Base-by-base conservation (phyloP, 495 filamentous ascomycete genomes). In the Penicillium bovifimosum region DNA sequence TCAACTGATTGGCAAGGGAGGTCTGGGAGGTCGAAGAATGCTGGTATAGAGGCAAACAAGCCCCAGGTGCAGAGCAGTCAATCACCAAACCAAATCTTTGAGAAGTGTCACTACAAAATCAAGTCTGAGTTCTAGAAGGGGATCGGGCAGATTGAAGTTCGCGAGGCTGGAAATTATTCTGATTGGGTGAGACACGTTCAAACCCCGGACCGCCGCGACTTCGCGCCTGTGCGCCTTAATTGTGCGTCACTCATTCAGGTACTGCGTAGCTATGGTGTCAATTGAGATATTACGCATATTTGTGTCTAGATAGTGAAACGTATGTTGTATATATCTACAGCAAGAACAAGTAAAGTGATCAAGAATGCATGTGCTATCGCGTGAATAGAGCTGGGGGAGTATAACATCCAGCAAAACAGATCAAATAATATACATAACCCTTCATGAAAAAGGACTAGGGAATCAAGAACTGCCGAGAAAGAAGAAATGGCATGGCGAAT, bases 381-480 rank as follows among this genome's bases (percentile, higher is more conserved):
- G 41, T 44, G 40, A 48, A 55, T 47, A 55, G 40, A 53, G 50
- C 50, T 62, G 48, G 53, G 50, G 53, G 38, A 60, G 61, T 65
- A 62, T 53, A 61, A 54, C 49, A 64, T 62, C 49, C 46, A 62
- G 57, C 32, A 46, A 52, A 53, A 45, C 24, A 46, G 55, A 48
- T 58, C 46, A 51, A 64, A 56, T 71, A 73, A 61, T 71, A 56
- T 71, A 69, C 66, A 71, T 63, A 45, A 50, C 38, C 61, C 56
- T 63, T 63, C 53, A 60, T 2, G 20, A 35, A 26, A 36, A 13
- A 36, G 34, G 28, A n/a, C 38, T 50, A 20, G 36, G 32, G 35
- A 14, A 45, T 46, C 52, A 52, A 53, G 38, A 34, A 46, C 42
- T 20, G 38, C 34, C 33, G 27, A 36, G 26, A 43, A 41, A 50